phyloP scores from a whole-genome alignment of 2,329 filamentous ascomycete genomes.

The Fusarium sp. region DNA sequence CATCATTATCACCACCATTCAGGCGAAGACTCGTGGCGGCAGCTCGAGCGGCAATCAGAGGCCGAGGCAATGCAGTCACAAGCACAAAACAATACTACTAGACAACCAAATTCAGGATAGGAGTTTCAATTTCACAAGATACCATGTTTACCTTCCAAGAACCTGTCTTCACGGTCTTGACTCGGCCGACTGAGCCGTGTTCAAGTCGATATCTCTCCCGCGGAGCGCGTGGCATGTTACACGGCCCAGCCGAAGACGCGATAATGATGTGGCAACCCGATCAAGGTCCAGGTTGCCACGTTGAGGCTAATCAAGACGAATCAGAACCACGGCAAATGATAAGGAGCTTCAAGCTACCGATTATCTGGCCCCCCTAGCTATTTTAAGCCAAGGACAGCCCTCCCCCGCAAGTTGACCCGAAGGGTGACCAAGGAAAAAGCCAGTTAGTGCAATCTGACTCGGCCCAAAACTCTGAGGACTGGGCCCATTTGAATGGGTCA shows the following conservation, averaged over 20 bases:
- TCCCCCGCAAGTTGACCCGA: not conserved
- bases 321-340: not conserved
- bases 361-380: not conserved
- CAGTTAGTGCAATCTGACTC: not conserved
- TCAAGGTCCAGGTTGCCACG: not conserved
- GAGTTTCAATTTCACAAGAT: not conserved
- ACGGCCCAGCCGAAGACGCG: not conserved
- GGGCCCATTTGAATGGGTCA: not conserved
- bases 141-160: not conserved
- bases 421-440: not conserved
- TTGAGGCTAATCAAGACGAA: not conserved
- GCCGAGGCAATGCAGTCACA: slow-evolving; percentile 33
- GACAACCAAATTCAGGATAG: slow-evolving; percentile 26
- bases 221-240: not conserved
- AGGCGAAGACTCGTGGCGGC: slow-evolving; percentile 25
- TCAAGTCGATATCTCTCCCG: not conserved
- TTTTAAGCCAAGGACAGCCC: not conserved
- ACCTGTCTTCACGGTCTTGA: not conserved
- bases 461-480: not conserved
- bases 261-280: not conserved
- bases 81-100: slow-evolving; percentile 10
- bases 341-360: not conserved
- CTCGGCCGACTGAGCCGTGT: not conserved
- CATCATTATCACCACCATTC: slow-evolving; percentile 39
- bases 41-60: slow-evolving; percentile 33